Conservation (phyloP, 116 monocot species). For the Dioscorea cayenensis region DNA sequence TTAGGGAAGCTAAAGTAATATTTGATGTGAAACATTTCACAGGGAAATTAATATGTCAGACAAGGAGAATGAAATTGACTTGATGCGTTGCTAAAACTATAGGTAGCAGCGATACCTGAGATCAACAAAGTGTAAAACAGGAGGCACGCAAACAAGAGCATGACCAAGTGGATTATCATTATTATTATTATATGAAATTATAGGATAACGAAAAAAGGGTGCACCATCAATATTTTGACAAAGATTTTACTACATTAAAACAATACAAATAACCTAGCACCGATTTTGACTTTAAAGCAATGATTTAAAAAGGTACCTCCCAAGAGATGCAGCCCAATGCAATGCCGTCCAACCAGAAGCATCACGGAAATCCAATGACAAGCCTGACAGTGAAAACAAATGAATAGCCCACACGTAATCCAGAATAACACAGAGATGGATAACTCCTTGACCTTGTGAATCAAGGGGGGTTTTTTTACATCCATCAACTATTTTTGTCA, state of each 20-base stretch:
- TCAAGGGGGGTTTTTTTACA: constrained; percentile 54
- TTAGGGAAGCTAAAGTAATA: too few relatives aligned
- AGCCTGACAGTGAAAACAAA: constrained; percentile 53
- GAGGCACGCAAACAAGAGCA: too few relatives aligned
- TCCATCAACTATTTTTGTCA: constrained; percentile 63
- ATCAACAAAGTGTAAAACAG: too few relatives aligned
- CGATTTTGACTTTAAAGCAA: neutral
- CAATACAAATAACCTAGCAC: neutral
- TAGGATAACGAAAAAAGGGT: too few relatives aligned
- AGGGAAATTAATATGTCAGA: too few relatives aligned
- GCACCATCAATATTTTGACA: neutral
- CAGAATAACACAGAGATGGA: constrained; percentile 82
- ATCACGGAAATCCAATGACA: constrained; percentile 93
- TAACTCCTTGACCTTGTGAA: constrained; percentile 71
- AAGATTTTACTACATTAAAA: neutral
- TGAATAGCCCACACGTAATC: constrained; percentile 78
- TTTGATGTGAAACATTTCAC: too few relatives aligned
- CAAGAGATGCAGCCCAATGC: constrained; percentile 89
- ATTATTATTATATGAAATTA: too few relatives aligned
- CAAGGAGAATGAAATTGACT: too few relatives aligned
- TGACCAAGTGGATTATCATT: too few relatives aligned
- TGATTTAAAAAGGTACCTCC: constrained; percentile 45
- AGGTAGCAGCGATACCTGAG: too few relatives aligned
- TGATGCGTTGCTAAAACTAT: too few relatives aligned
- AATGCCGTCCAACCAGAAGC: constrained; percentile 87